A percentile compares a stretch with the other conserved stretches of the same genome.
Conservation (phyloP, 768 basidiomycete species). For the Xanthoconium purpureum region DNA sequence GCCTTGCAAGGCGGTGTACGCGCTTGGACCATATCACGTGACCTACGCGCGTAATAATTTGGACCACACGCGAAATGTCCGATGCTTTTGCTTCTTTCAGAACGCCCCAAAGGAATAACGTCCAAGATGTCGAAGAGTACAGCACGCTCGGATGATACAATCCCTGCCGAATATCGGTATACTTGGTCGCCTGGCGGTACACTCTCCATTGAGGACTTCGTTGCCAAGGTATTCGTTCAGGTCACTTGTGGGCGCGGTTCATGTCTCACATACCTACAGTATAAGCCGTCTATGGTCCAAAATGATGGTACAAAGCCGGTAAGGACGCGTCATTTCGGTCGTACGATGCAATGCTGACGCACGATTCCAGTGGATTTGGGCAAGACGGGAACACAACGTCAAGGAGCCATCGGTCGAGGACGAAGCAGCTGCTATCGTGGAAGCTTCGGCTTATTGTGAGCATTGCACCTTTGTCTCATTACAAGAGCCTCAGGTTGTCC, state of each 20-base stretch:
- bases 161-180: constrained; percentile 47
- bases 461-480: background rate
- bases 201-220: constrained; percentile 48
- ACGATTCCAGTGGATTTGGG: constrained; percentile 65
- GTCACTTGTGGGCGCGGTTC: background rate
- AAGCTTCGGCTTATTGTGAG: constrained; percentile 46
- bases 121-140: constrained; percentile 11
- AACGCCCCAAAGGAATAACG: background rate
- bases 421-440: constrained; percentile 37
- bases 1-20: background rate
- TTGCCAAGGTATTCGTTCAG: constrained; percentile 44
- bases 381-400: constrained; percentile 21
- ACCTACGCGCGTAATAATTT: background rate
- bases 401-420: constrained; percentile 7
- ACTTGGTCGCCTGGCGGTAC: constrained; percentile 46
- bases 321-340: constrained; percentile 18
- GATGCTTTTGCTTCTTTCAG: background rate
- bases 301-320: constrained; percentile 77
- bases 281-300: constrained; percentile 74
- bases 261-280: constrained; percentile 38
- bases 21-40: constrained; percentile 6
- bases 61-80: background rate
- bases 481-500: background rate
- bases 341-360: background rate
- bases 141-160: constrained; percentile 36